Evolutionary conservation across 139 green algal genomes (phyloP).

Genomic region (Astrephomene gubernaculifera): DNA sequence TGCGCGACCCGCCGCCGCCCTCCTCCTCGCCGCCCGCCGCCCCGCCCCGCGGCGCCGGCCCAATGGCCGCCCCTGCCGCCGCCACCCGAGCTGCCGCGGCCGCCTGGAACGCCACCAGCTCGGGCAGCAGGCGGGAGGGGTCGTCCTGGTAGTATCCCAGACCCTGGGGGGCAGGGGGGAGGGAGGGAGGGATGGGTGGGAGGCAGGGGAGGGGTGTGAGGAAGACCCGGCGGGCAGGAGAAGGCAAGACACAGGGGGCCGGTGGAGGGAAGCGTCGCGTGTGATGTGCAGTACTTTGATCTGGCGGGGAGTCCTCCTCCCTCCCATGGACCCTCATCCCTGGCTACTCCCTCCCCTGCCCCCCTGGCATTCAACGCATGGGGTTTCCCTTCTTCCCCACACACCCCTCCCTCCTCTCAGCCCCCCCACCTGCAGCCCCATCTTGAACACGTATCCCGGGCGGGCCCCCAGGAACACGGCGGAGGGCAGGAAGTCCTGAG

Average conservation of each 20-base stretch:
- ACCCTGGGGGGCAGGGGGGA: slow-evolving; percentile 24
- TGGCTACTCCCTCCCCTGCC: no score
- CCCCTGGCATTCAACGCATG: no score
- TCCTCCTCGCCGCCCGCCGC: not conserved
- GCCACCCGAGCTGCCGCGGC: not conserved
- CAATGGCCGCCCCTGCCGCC: not conserved
- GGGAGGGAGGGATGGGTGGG: no score
- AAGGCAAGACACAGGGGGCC: no score
- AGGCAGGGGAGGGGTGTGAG: no score
- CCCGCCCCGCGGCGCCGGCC: not conserved
- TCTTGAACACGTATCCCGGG: slow-evolving; percentile 78
- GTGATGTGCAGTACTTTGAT: no score
- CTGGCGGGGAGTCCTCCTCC: no score
- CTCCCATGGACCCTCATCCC: no score
- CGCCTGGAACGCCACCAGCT: not conserved
- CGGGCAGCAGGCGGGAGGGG: not conserved
- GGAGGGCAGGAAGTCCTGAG: slow-evolving; percentile 47
- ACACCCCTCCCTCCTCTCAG: not conserved
- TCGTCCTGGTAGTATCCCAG: slow-evolving; percentile 59
- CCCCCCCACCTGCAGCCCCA: slow-evolving; percentile 50
- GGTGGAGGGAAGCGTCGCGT: no score
- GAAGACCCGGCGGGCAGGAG: no score
- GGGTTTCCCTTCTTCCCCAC: not conserved
- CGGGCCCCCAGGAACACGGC: slow-evolving; percentile 64
- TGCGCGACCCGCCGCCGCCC: not conserved